Evolutionary conservation across 768 basidiomycete genomes (phyloP).

Genomic region (Dacryopinax spathularia): DNA sequence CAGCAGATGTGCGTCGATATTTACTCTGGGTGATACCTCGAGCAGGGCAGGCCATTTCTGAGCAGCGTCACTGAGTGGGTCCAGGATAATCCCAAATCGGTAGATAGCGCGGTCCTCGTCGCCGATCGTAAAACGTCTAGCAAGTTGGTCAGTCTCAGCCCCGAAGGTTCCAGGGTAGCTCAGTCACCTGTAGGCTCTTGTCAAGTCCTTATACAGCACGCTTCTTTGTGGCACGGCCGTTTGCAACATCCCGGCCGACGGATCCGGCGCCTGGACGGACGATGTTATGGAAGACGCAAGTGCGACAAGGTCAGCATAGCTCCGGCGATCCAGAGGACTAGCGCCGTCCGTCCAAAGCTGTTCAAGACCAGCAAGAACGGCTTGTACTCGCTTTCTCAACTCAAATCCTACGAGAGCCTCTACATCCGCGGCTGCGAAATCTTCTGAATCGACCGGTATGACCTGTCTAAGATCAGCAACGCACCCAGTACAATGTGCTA

Average conservation of each 20-base stretch:
- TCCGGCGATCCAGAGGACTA: conserved; percentile 2
- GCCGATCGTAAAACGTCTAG: conserved; percentile 59
- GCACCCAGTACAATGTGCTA: conserved; percentile 7
- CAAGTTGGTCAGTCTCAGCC: too few relatives aligned
- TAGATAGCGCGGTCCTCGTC: conserved; percentile 51
- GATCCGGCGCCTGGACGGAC: conserved; percentile 55
- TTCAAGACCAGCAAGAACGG: conserved; percentile 52
- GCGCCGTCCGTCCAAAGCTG: conserved; percentile 27
- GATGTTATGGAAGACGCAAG: conserved; percentile 60
- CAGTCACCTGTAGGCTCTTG: neutral
- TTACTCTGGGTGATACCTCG: conserved; percentile 33
- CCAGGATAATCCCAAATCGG: conserved; percentile 58
- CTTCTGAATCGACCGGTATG: conserved; percentile 46
- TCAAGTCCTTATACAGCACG: neutral
- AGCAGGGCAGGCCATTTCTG: conserved; percentile 78
- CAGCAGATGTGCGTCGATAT: neutral
- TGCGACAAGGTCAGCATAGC: conserved; percentile 46
- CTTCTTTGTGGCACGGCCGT: neutral
- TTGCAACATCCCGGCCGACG: conserved; percentile 35
- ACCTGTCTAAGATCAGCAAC: conserved; percentile 34
- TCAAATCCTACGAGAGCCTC: conserved; percentile 59
- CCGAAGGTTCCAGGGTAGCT: too few relatives aligned
- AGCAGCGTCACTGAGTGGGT: conserved; percentile 71
- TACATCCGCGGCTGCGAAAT: conserved; percentile 62
- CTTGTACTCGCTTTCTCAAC: conserved; percentile 48